These are phyloP conservation scores for Starmerella sp. DNA, from an alignment of 805 yeast species.

Conservation along the genomic window DNA sequence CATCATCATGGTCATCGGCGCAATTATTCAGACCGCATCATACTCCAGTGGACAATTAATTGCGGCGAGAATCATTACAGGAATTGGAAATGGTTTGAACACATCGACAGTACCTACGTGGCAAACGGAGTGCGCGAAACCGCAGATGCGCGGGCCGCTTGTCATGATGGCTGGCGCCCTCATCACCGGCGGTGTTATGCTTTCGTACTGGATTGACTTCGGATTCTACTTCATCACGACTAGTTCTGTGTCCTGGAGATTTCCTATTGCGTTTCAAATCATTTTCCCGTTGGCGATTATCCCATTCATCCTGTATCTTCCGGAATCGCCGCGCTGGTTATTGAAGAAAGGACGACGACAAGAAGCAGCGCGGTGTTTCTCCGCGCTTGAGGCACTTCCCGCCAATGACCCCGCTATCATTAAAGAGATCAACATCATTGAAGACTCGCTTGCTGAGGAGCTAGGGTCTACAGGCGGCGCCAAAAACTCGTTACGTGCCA, in stretches of 20 bases:
- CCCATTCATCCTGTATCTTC: constrained; percentile 39
- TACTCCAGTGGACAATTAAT: constrained; percentile 52
- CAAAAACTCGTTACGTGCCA: constrained; percentile 32
- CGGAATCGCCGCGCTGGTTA: constrained; percentile 79
- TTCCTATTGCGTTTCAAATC: constrained; percentile 52
- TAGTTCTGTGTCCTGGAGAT: constrained; percentile 51
- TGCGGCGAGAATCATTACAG: constrained; percentile 54
- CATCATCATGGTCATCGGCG: constrained; percentile 46
- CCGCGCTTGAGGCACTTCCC: constrained; percentile 31
- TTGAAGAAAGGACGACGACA: constrained; percentile 50
- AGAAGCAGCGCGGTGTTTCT: constrained; percentile 37
- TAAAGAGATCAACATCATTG: constrained; percentile 10
- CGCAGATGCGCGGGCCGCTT: constrained; percentile 49
- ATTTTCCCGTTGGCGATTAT: constrained; percentile 22
- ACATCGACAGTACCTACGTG: constrained; percentile 67
- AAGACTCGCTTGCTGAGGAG: constrained; percentile 12
- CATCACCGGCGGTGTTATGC: constrained; percentile 53
- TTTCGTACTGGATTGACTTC: constrained; percentile 61
- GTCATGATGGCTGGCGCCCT: constrained; percentile 56
- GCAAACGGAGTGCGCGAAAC: constrained; percentile 58
- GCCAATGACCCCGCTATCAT: constrained; percentile 5
- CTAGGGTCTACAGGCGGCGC: constrained; percentile 4
- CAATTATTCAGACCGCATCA: constrained; percentile 46
- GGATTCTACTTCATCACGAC: constrained; percentile 52
- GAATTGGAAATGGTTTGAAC: constrained; percentile 59